These are phyloP conservation scores for Dactylellina cionopaga DNA, from an alignment of 2,329 filamentous ascomycete species.

Conservation along the genomic window DNA sequence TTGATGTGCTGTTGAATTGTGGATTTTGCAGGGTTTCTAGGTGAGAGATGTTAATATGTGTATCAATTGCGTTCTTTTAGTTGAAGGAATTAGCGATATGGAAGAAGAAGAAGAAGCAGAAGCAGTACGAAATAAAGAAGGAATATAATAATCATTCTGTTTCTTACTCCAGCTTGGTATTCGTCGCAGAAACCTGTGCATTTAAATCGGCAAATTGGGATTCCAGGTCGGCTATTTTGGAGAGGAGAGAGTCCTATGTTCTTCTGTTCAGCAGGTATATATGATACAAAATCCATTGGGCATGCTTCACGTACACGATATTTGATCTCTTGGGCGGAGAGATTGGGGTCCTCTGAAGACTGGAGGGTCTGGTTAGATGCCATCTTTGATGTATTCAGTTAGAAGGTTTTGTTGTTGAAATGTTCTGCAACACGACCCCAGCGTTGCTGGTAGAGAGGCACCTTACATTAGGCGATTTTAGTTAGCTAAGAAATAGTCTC, in stretches of 20 bases:
- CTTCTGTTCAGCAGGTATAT: background rate
- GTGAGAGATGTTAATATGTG: background rate
- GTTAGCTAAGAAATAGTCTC: too few relatives aligned
- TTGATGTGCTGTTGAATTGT: constrained; percentile 73
- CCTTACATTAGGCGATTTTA: too few relatives aligned
- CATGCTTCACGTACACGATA: constrained; percentile 18
- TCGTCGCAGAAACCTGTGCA: constrained; percentile 60
- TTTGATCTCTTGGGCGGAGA: constrained; percentile 36
- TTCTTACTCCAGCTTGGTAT: constrained; percentile 58
- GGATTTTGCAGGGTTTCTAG: constrained; percentile 63
- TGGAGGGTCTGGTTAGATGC: constrained; percentile 19
- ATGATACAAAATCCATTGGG: background rate
- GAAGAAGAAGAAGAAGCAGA: background rate
- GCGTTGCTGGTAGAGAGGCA: too few relatives aligned
- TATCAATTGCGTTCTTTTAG: background rate
- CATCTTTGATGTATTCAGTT: background rate
- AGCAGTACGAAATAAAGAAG: background rate
- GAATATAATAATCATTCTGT: background rate
- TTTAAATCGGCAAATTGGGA: constrained; percentile 61
- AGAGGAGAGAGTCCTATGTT: constrained; percentile 61
- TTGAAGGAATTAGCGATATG: too few relatives aligned
- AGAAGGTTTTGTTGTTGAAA: background rate
- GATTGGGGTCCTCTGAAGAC: background rate
- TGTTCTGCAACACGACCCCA: too few relatives aligned
- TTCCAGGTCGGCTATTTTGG: constrained; percentile 64